phyloP scores from a whole-genome alignment of 176 grass and related monocot species.

The Oryza brachyantha region DNA sequence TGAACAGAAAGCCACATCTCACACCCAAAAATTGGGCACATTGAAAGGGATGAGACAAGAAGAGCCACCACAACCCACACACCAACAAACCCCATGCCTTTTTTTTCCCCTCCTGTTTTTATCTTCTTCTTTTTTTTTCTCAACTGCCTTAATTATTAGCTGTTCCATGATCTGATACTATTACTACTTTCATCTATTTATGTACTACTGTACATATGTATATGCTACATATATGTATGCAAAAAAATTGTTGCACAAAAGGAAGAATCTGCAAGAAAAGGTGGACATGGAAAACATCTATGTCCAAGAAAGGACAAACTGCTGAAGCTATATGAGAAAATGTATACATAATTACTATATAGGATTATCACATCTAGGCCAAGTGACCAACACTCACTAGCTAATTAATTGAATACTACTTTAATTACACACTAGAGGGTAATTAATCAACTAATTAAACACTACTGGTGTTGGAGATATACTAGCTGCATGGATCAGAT shows the following conservation, averaged over 20 bases:
- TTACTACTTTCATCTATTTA: not conserved
- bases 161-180: not conserved
- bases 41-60: conserved; percentile 30
- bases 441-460: not conserved
- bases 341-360: not conserved
- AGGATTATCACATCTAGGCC: not conserved
- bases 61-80: conserved; percentile 26
- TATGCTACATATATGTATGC: not conserved
- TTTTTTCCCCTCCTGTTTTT: not conserved
- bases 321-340: not conserved
- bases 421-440: not conserved
- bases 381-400: not conserved
- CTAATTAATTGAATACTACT: not conserved
- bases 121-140: not conserved
- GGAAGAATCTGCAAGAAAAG: not conserved
- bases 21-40: conserved; percentile 24
- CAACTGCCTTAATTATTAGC: not conserved
- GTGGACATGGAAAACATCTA: not conserved
- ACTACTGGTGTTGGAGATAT: not conserved
- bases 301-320: not conserved
- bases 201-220: not conserved
- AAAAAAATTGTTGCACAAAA: conserved; percentile 12
- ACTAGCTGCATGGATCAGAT: conserved; percentile 41
- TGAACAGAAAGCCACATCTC: not conserved
- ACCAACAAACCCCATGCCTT: not conserved